These are phyloP conservation scores for Inosperma sp. DNA, from an alignment of 768 basidiomycete genomes.

Conservation along the genomic window DNA sequence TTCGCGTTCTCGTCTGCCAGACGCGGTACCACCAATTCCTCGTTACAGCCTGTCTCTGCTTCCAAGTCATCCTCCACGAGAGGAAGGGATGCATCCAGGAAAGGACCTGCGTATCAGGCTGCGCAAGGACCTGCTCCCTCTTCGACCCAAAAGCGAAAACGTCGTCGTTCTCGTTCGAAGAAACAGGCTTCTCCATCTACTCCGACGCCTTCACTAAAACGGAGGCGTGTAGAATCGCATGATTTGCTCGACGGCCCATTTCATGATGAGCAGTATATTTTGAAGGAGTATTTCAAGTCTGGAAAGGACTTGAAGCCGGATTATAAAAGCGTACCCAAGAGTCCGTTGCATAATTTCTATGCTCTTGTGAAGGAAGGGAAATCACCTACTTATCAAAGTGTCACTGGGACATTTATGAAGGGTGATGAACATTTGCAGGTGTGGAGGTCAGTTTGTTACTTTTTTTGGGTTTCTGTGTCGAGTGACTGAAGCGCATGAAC, in stretches of 20 bases:
- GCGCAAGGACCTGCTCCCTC: not conserved
- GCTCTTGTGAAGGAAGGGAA: constrained; percentile 23
- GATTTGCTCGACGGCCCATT: constrained; percentile 31
- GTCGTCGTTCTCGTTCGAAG: constrained; percentile 4
- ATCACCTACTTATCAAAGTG: constrained; percentile 31
- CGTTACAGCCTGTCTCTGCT: not conserved
- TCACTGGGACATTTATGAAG: constrained; percentile 25
- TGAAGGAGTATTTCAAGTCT: constrained; percentile 28
- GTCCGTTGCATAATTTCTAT: constrained; percentile 40
- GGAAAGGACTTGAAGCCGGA: constrained; percentile 28
- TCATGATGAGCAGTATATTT: constrained; percentile 33
- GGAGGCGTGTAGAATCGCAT: too few species aligned
- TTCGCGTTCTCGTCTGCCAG: constrained; percentile 6
- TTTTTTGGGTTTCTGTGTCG: not conserved
- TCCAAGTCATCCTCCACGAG: constrained; percentile 8
- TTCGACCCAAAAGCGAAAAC: not conserved
- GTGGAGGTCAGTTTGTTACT: constrained; percentile 40
- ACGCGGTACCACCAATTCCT: not conserved
- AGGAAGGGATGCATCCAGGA: not conserved
- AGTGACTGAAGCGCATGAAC: not conserved
- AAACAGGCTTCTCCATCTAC: constrained; percentile 2
- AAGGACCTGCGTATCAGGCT: constrained; percentile 14
- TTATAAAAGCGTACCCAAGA: constrained; percentile 35
- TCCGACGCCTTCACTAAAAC: too few species aligned
- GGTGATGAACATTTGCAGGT: constrained; percentile 24